Base-by-base conservation (phyloP, 129 eudicot genomes). In the Arctium lappa region DNA sequence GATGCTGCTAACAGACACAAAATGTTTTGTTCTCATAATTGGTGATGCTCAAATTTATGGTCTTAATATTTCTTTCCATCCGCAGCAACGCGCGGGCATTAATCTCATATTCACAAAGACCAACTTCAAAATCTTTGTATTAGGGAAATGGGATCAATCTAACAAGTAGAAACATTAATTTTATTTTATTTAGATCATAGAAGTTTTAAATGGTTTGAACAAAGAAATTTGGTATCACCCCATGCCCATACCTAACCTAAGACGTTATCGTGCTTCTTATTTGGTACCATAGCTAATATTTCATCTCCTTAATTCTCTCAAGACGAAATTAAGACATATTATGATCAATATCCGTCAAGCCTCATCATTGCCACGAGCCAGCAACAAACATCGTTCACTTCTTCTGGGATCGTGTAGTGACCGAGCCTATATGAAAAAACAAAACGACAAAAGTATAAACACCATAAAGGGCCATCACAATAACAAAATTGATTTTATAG, bases 331-430 rank as follows among this genome's bases (percentile, higher is more conserved):
- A 53, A 72, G 69, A 72, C 16, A 27, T 30, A 13, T 77, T n/a
- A 78, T 2, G 53, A 18, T 27, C 83, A 69, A 9, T 37, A 77
- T 71, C 93, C 91, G 8, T 75, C 88, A 36, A 92, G 91, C 60
- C 80, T 88, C 83, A 92, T 63, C 44, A 16, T 80, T 77, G 80
- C 69, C 70, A 84, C 81, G 34, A 93, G 88, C 97, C 97, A 93
- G 75, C 76, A 79, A 80, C 96, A 91, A 70, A 93, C 85, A 72
- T 91, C 92, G 39, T 86, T 84, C 63, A 85, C 86, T 86, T 93
- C 96, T 85, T 93, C 87, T 8, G 97, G 97, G 22, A 78, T 88
- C 0, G 94, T 91, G 89, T 91, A 84, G 81, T 93, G 98, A 68
- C 98, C 98, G 38, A 94, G 91, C 91, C 97, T 94, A 88, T 62